A percentile compares a stretch with the other conserved stretches of the same genome.
These are phyloP conservation scores for Dryas drummondii DNA, from an alignment of 306 rosid species.

Conservation along the genomic window DNA sequence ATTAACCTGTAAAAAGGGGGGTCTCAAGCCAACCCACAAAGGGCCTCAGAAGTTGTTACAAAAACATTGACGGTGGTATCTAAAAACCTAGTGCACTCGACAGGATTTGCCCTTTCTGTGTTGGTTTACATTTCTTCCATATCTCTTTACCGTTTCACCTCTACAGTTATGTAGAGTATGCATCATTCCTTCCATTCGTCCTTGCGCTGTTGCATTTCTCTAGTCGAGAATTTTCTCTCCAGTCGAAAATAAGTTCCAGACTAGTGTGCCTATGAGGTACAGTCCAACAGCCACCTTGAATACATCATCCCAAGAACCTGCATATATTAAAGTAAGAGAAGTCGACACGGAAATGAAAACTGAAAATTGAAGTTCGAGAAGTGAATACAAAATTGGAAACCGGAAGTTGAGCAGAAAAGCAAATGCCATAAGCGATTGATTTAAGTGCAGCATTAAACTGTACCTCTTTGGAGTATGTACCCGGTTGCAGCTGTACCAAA, in stretches of 20 bases:
- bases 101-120: slow-evolving; percentile 27
- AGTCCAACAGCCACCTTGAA: slow-evolving; percentile 81
- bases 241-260: slow-evolving; percentile 82
- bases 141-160: slow-evolving; percentile 3
- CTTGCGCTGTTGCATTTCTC: slow-evolving; percentile 25
- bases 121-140: slow-evolving; percentile 28
- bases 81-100: neutral
- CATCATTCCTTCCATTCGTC: slow-evolving; percentile 20
- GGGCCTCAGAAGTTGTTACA: slow-evolving; percentile 37
- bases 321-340: slow-evolving; percentile 21
- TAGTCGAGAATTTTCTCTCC: slow-evolving; percentile 82
- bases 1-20: slow-evolving; percentile 31
- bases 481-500: slow-evolving; percentile 97
- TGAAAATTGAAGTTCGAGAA: neutral
- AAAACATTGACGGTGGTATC: slow-evolving; percentile 29
- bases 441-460: neutral
- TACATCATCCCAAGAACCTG: slow-evolving; percentile 96
- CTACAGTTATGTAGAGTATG: slow-evolving; percentile 9
- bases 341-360: neutral
- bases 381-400: neutral
- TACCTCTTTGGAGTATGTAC: slow-evolving; percentile 88
- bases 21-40: slow-evolving; percentile 35
- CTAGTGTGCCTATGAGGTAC: slow-evolving; percentile 76
- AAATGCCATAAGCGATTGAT: neutral
- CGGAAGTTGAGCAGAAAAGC: slow-evolving; percentile 2